Percentiles rank a stretch among this genome's conserved stretches.
phyloP scores from a whole-genome alignment of 805 yeast species.

The Wickerhamiella qilinensis region DNA sequence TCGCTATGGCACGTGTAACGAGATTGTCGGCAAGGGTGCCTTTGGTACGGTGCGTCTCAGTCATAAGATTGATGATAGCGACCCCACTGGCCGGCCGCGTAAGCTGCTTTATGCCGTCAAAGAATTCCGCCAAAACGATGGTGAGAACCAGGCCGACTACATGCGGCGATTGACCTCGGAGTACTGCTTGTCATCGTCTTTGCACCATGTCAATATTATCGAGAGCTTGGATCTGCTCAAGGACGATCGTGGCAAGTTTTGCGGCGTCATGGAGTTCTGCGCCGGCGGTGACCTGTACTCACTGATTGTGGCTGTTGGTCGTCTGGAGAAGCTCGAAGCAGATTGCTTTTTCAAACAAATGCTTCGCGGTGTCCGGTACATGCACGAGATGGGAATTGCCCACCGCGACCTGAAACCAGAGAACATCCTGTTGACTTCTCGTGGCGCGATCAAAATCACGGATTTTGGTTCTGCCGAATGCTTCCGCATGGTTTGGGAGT shows the following conservation, averaged over 20 bases:
- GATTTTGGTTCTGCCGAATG: constrained; percentile 89
- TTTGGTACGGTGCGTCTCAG: constrained; percentile 84
- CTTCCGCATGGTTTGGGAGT: constrained; percentile 77
- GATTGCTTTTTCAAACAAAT: constrained; percentile 84
- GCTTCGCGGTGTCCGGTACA: constrained; percentile 60
- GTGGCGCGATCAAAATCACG: constrained; percentile 50
- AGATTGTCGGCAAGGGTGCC: constrained; percentile 81
- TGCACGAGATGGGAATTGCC: constrained; percentile 83
- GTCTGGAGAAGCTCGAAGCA: constrained; percentile 47
- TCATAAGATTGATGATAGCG: constrained; percentile 35
- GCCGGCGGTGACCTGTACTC: constrained; percentile 70
- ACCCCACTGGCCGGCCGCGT: constrained; percentile 23
- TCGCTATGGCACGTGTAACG: constrained; percentile 84
- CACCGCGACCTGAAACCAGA: constrained; percentile 92
- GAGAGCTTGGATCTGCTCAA: constrained; percentile 65
- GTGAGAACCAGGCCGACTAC: constrained; percentile 40
- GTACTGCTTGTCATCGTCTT: constrained; percentile 66
- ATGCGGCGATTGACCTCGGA: constrained; percentile 69
- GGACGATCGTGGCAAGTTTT: constrained; percentile 48
- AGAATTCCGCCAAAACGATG: constrained; percentile 45
- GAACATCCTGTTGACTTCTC: constrained; percentile 49
- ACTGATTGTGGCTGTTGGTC: constrained; percentile 35
- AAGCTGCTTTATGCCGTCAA: constrained; percentile 49
- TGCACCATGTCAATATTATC: constrained; percentile 58
- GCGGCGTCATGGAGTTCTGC: constrained; percentile 89